phyloP scores from a whole-genome alignment of 805 yeast species.

The Ogataea pilisensis region DNA sequence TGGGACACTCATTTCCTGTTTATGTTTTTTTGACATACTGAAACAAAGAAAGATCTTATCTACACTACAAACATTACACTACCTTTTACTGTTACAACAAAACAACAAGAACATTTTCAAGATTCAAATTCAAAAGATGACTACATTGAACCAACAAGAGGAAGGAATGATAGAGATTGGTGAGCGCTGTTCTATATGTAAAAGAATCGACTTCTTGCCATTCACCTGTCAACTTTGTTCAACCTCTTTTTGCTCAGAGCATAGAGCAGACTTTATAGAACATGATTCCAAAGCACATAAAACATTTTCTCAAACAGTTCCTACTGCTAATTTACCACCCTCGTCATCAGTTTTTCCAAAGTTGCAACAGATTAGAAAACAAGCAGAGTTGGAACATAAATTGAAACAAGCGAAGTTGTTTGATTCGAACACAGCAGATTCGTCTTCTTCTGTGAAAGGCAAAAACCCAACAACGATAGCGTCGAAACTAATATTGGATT shows the following conservation, averaged over 20 bases:
- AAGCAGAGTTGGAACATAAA: conserved; percentile 28
- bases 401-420: conserved; percentile 10
- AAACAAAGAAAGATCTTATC: too few species aligned
- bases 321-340: conserved; percentile 29
- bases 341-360: conserved; percentile 51
- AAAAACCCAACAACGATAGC: conserved; percentile 12
- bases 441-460: conserved; percentile 18
- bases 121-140: conserved; percentile 1
- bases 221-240: conserved; percentile 43
- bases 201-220: conserved; percentile 55
- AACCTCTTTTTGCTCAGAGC: conserved; percentile 45
- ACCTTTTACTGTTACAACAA: background rate
- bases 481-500: conserved; percentile 10
- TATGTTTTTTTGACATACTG: background rate
- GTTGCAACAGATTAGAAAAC: conserved; percentile 37
- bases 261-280: conserved; percentile 34
- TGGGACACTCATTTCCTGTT: too few species aligned
- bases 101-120: too few species aligned
- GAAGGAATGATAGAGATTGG: conserved; percentile 52
- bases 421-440: conserved; percentile 10
- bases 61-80: background rate
- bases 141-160: conserved; percentile 19
- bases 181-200: conserved; percentile 50
- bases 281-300: conserved; percentile 27
- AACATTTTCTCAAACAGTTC: conserved; percentile 5